A percentile compares a stretch with the other conserved stretches of the same genome.
Evolutionary conservation across 2,329 filamentous ascomycete species (phyloP).

Genomic region (Pseudogymnoascus sp.): DNA sequence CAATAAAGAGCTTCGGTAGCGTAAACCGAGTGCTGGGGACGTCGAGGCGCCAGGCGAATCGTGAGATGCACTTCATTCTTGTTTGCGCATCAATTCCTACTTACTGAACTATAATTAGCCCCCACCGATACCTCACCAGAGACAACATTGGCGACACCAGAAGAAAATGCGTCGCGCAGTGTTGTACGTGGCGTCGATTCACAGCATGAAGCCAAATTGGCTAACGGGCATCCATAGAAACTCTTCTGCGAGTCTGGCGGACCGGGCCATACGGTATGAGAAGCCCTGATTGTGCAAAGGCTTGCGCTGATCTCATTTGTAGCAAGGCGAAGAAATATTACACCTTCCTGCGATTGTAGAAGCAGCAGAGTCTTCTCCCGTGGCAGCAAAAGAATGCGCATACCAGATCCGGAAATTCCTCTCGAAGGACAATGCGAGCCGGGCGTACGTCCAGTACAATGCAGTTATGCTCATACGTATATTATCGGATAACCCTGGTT

Average conservation of each 20-base stretch:
- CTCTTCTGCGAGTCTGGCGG: slow-evolving; percentile 72
- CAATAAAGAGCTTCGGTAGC: slow-evolving; percentile 27
- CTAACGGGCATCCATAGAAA: slow-evolving; percentile 41
- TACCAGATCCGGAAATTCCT: slow-evolving; percentile 75
- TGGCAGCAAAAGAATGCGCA: slow-evolving; percentile 74
- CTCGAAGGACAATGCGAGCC: slow-evolving; percentile 57
- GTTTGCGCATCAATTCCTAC: slow-evolving; percentile 14
- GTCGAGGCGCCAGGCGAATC: slow-evolving; percentile 22
- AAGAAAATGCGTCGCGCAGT: slow-evolving; percentile 55
- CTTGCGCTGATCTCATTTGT: slow-evolving; percentile 11
- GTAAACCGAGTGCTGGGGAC: slow-evolving; percentile 28
- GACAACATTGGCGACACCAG: slow-evolving; percentile 49
- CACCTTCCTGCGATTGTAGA: slow-evolving; percentile 92
- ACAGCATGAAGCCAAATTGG: slow-evolving; percentile 5
- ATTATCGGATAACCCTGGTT: slow-evolving; percentile 81
- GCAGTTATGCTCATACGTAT: slow-evolving; percentile 93
- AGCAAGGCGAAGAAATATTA: slow-evolving; percentile 77
- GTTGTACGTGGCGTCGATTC: slow-evolving; percentile 45
- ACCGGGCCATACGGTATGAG: slow-evolving; percentile 45
- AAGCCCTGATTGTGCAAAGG: background rate
- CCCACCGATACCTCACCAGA: slow-evolving; percentile 15
- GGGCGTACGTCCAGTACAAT: slow-evolving; percentile 80
- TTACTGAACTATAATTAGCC: background rate
- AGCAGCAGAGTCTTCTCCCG: slow-evolving; percentile 82
- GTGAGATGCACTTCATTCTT: background rate